Base-by-base conservation (phyloP, 2,329 filamentous ascomycete genomes). In the Periglandula ipomoeae region DNA sequence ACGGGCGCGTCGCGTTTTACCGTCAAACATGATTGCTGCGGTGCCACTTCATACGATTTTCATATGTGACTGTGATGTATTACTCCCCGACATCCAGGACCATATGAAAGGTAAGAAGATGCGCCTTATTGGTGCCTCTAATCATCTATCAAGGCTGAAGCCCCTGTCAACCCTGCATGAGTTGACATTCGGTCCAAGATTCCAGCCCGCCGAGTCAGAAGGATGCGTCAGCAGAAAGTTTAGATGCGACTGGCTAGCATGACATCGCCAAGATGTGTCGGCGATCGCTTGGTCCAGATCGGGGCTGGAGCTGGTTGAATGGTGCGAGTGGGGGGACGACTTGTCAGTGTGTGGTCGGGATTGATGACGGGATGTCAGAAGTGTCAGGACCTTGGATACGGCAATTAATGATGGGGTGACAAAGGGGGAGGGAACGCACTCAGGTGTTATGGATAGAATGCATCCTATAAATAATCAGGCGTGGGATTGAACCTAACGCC, bases 171-270 rank as follows among this genome's bases (percentile, higher is more conserved):
- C 26, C 45, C 37, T 55, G 48, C 49, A 53, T 53, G 32, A 26
- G 13, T 50, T 53, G 53, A 53, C 53, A 53, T 45, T 24, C 23
- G 48, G 38, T 52, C 47, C 49, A 50, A 47, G 51, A 51, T 48
- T n/a, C 43, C 46, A 35, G 50, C 19, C 32, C 37, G 35, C 41
- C 30, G 19, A 24, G 19, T 46, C 47, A 55, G 47, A 50, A 47
- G 50, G 50, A 56, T 55, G 55, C 55, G 59, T 59, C 56, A 62
- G 53, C 54, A 27, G 37, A 26, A 56, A 44, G 7, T 50, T 17
- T 34, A 53, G 57, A 63, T 65, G 63, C 63, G 63, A 65, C 64
- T 65, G 63, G 63, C 56, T 58, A 53, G 46, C 56, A 58, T 60
- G 50, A 53, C 55, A 55, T 55, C 46, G 56, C 59, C 54, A 63